phyloP scores from a whole-genome alignment of 2,329 filamentous ascomycete genomes.

The Penicillium freii region DNA sequence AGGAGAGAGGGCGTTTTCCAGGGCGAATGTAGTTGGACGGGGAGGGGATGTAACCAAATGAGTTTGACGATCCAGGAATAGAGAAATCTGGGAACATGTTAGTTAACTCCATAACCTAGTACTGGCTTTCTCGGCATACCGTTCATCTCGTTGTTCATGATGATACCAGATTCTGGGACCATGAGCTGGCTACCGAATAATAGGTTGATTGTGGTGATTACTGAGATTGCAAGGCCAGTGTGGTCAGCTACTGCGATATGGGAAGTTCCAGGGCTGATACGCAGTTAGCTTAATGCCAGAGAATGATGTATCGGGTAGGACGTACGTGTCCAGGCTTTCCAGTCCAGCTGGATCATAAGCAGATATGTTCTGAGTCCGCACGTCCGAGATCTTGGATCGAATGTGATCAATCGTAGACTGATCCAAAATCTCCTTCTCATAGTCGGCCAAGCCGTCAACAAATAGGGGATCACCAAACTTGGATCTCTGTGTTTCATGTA shows the following conservation, averaged over 20 bases:
- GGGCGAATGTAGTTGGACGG: slow-evolving; percentile 78
- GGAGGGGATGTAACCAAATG: slow-evolving; percentile 80
- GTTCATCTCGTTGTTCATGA: slow-evolving; percentile 66
- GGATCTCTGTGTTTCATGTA: slow-evolving; percentile 54
- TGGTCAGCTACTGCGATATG: slow-evolving; percentile 64
- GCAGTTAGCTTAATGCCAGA: neutral
- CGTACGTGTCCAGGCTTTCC: slow-evolving; percentile 62
- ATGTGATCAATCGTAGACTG: slow-evolving; percentile 58
- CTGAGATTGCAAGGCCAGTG: slow-evolving; percentile 71
- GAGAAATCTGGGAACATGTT: slow-evolving; percentile 70
- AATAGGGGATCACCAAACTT: slow-evolving; percentile 80
- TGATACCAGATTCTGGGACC: slow-evolving; percentile 77
- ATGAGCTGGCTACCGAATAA: slow-evolving; percentile 78
- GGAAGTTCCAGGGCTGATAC: slow-evolving; percentile 50
- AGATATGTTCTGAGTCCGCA: slow-evolving; percentile 66
- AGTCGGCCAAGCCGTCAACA: slow-evolving; percentile 60
- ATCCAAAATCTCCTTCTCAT: slow-evolving; percentile 68
- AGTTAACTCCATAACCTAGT: neutral
- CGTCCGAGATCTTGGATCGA: slow-evolving; percentile 67
- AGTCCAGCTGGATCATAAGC: slow-evolving; percentile 70
- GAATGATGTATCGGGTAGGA: neutral
- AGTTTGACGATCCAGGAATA: slow-evolving; percentile 72
- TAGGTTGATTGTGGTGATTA: slow-evolving; percentile 86
- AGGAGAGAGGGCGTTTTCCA: slow-evolving; percentile 78
- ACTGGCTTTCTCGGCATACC: slow-evolving; percentile 44